Conservation (phyloP, 495 filamentous ascomycete genomes). For the Rhypophila decipiens region DNA sequence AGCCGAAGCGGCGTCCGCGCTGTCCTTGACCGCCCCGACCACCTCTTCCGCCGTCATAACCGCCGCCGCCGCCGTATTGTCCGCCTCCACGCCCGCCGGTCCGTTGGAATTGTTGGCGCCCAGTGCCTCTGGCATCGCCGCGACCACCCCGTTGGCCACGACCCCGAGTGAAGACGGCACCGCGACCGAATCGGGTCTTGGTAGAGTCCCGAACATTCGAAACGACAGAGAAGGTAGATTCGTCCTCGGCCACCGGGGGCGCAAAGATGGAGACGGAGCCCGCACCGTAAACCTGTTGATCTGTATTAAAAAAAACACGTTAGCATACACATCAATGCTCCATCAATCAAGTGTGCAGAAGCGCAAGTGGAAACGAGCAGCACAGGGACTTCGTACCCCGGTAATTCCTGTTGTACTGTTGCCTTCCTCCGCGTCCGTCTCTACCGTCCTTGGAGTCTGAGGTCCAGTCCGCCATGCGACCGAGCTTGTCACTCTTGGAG, state of each 20-base stretch:
- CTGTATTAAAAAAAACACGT: slow-evolving; percentile 35
- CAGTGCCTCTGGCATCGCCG: slow-evolving; percentile 62
- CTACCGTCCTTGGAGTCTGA: slow-evolving; percentile 80
- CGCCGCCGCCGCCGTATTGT: slow-evolving; percentile 34
- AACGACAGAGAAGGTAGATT: slow-evolving; percentile 95
- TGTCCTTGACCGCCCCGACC: slow-evolving; percentile 47
- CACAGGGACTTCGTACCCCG: slow-evolving; percentile 64
- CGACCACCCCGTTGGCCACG: slow-evolving; percentile 70
- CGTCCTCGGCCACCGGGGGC: slow-evolving; percentile 86
- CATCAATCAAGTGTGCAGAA: too few relatives aligned
- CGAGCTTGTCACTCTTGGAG: slow-evolving; percentile 97
- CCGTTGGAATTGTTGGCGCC: slow-evolving; percentile 48
- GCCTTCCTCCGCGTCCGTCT: slow-evolving; percentile 68
- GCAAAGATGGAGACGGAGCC: slow-evolving; percentile 82
- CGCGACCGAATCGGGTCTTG: slow-evolving; percentile 82
- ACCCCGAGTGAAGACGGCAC: slow-evolving; percentile 80
- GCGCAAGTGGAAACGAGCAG: too few relatives aligned
- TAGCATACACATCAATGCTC: too few relatives aligned
- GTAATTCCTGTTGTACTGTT: slow-evolving; percentile 85
- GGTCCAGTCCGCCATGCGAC: slow-evolving; percentile 99
- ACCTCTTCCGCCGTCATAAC: slow-evolving; percentile 53
- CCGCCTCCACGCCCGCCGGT: slow-evolving; percentile 34
- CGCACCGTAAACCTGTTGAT: slow-evolving; percentile 95
- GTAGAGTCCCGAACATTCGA: slow-evolving; percentile 81
- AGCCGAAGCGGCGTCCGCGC: slow-evolving; percentile 78